Evolutionary conservation across 208 protist genomes (phyloP).

Genomic region (Leishmania arabica): DNA sequence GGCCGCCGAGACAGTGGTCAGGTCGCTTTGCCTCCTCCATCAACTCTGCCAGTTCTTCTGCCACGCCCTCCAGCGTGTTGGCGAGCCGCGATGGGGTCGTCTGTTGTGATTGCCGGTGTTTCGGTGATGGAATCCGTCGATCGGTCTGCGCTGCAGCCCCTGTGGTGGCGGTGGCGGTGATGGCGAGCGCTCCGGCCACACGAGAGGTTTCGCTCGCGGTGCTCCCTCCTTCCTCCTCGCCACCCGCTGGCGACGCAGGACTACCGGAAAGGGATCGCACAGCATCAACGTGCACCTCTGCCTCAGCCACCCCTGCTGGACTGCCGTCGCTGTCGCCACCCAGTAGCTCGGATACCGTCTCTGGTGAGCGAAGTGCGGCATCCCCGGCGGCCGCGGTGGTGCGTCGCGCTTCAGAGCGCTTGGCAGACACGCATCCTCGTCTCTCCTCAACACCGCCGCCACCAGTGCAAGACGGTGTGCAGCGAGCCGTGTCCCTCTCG

Average conservation of each 20-base stretch:
- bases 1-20: not conserved
- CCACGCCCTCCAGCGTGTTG: conserved; percentile 21
- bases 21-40: conserved; percentile 13
- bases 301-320: not conserved
- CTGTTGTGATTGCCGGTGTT: not conserved
- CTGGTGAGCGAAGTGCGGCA: not conserved
- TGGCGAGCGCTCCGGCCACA: not conserved
- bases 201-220: not conserved
- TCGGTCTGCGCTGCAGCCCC: not conserved
- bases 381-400: not conserved
- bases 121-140: not conserved
- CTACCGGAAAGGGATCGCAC: not conserved
- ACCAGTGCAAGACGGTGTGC: not conserved
- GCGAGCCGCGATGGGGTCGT: not conserved
- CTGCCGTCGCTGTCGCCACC: conserved; percentile 8
- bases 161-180: not conserved
- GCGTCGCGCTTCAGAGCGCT: not conserved
- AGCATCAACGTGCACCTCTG: not conserved
- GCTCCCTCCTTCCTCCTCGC: not conserved
- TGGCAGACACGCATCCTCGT: not conserved
- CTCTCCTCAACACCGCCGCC: not conserved
- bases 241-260: not conserved
- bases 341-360: not conserved
- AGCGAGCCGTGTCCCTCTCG: not conserved
- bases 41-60: conserved; percentile 20